Base-by-base conservation (phyloP, 179 eudicot species). In the Amaranthus tricolor region DNA sequence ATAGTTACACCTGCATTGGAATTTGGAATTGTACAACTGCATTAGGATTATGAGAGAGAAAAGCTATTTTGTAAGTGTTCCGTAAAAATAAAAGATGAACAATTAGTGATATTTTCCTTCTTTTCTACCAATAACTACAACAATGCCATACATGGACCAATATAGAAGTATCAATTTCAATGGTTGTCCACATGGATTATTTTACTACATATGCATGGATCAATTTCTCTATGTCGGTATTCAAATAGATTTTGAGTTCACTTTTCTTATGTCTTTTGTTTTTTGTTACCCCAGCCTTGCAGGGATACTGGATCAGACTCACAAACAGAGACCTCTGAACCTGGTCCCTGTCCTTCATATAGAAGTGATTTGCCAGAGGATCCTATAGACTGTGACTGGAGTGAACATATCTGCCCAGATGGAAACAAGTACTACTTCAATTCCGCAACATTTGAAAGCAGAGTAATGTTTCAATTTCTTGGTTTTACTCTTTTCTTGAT, bases 341-440 rank as follows among this genome's bases (percentile, higher is more conserved):
- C 73, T 71, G 49, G 68, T 82, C 53, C 63, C 7, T 48, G 54
- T 70, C 63, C 62, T 64, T 49, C 63, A 71, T 62, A 66, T 44
- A 74, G 45, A 62, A 77, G 62, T 67, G 80, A 68, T 77, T 43
- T 60, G 7, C 72, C 70, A 13, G 80, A 74, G 77, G 82, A 69
- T 51, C 48, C 52, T 77, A 69, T 63, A 45, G 83, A 77, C 21
- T 82, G 87, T 77, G 84, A 85, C 56, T 85, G 87, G 87, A 85
- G 85, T 62, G 87, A 82, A 73, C 87, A 85, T 71, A 78, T 82
- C 70, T 79, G 87, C 72, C 87, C 87, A 57, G 87, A 85, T 68
- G 84, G 87, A 48, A 31, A 71, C 81, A 85, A 82, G 70, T 85
- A 85, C 66, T 85, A 85, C 71, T 85, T 67, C 60, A 85, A 85